phyloP scores from a whole-genome alignment of 257 asterid species.

The Scutellaria galericulata region DNA sequence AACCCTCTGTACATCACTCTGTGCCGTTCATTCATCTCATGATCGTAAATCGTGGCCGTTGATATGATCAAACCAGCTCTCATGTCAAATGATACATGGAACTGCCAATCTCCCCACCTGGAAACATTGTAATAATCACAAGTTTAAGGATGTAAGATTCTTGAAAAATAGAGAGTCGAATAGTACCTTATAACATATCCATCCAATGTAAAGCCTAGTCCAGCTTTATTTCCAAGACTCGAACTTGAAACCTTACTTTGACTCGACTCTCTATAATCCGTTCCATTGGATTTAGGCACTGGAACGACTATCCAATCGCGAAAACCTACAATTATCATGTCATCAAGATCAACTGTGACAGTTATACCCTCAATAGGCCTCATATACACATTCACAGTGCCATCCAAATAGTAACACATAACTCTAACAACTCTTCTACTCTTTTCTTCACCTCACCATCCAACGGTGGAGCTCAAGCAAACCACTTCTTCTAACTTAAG shows the following conservation, averaged over 20 bases:
- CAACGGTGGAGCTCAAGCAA: slow-evolving; percentile 51
- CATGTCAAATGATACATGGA: slow-evolving; percentile 69
- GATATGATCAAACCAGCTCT: slow-evolving; percentile 74
- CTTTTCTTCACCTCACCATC: slow-evolving; percentile 70
- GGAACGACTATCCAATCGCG: slow-evolving; percentile 56
- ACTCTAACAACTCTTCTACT: slow-evolving; percentile 53
- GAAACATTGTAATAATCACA: background rate
- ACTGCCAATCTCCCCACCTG: slow-evolving; percentile 77
- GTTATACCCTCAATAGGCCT: slow-evolving; percentile 78
- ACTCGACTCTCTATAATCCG: slow-evolving; percentile 47
- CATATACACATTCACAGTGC: slow-evolving; percentile 67
- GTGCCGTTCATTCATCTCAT: slow-evolving; percentile 43
- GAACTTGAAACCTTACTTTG: background rate
- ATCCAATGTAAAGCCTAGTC: slow-evolving; percentile 50
- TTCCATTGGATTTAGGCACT: slow-evolving; percentile 65
- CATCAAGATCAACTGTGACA: slow-evolving; percentile 65
- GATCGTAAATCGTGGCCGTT: slow-evolving; percentile 62
- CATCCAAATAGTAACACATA: slow-evolving; percentile 66
- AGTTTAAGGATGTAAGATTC: background rate
- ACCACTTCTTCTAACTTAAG: slow-evolving; percentile 58
- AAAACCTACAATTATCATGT: slow-evolving; percentile 51
- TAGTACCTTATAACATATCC: slow-evolving; percentile 58
- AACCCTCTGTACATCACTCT: slow-evolving; percentile 76
- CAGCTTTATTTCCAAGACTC: slow-evolving; percentile 33
- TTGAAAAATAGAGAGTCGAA: too few relatives aligned